phyloP scores from a whole-genome alignment of 2,329 filamentous ascomycete genomes.

The Myriangium duriaei region DNA sequence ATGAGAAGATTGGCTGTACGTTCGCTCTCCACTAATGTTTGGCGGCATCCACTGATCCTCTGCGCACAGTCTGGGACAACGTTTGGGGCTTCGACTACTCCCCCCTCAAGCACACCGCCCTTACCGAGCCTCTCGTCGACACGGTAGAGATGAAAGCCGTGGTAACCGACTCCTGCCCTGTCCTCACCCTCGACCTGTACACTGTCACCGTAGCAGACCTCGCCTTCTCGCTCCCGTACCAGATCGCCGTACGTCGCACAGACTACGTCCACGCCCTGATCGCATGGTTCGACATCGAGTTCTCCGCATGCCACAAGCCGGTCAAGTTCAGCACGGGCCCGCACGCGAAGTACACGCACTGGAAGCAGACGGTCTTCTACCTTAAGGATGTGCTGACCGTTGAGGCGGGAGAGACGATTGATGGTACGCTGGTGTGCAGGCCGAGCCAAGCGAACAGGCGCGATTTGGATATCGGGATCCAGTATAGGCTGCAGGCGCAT shows the following conservation, averaged over 20 bases:
- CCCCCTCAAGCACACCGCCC: slow-evolving; percentile 82
- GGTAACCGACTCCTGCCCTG: slow-evolving; percentile 75
- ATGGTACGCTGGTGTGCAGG: slow-evolving; percentile 62
- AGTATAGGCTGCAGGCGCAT: slow-evolving; percentile 66
- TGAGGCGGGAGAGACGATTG: slow-evolving; percentile 69
- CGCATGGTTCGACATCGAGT: slow-evolving; percentile 98
- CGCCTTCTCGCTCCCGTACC: slow-evolving; percentile 68
- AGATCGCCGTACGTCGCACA: slow-evolving; percentile 63
- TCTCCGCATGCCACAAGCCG: slow-evolving; percentile 95
- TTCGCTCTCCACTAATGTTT: slow-evolving; percentile 13
- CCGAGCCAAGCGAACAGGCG: slow-evolving; percentile 91
- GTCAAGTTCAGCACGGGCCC: slow-evolving; percentile 94
- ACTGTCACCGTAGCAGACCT: slow-evolving; percentile 75
- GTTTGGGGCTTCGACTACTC: slow-evolving; percentile 97
- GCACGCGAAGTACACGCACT: slow-evolving; percentile 98
- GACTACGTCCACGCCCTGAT: slow-evolving; percentile 96
- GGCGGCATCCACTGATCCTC: slow-evolving; percentile 16
- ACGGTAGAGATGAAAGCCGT: slow-evolving; percentile 96
- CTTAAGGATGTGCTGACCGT: slow-evolving; percentile 86
- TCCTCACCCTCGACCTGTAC: slow-evolving; percentile 89
- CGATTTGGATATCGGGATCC: slow-evolving; percentile 82
- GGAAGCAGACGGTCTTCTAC: slow-evolving; percentile 99
- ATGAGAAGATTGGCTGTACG: slow-evolving; percentile 98
- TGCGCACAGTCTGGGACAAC: slow-evolving; percentile 80
- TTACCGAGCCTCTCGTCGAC: slow-evolving; percentile 92